Evolutionary conservation across 805 yeast genomes (phyloP), one percentile per base, ranked within the genome.

Genomic region (Yarrowia alimentaria): DNA sequence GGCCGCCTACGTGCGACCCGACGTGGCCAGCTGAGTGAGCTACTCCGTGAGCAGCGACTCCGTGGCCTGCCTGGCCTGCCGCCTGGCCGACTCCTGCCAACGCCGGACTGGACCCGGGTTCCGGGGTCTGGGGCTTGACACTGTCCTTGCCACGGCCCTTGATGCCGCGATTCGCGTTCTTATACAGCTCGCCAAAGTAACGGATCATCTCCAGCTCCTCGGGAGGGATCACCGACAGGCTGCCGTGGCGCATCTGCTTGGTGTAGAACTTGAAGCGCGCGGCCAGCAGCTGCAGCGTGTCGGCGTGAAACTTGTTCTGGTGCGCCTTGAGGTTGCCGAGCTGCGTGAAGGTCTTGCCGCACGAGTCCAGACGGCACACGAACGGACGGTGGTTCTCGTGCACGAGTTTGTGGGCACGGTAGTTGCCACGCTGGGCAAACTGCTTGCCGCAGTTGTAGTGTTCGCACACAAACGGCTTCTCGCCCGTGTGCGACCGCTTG

Each of bases 271-370:
- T 66, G 52, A 68, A 60, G 53, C 70, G 69, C 32, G 74, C 71
- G 1, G 94, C 85, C 62, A 89, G 70, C 24, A 70, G 71, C 57
- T 79, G 79, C 56, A 91, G 71, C 0, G 94, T 81, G 12, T 77
- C 78, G 56, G 80, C 67, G 65, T 89, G 98, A 62, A 89, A 88
- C 59, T 90, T 74, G 67, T 90, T 91, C 63, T 90, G 98, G 66
- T 91, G 98, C 1, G 95, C 85, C 67, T 91, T 90, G 72, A 90
- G 75, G 62, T 90, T 90, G 3, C 97, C 97, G 59, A 90, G 72
- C 69, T 90, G 98, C 1, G 96, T 85, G 61, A 90, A 90, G 4
- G 83, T 75, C 68, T 88, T 89, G 57, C 78, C 80, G 68, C 97
- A 90, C 53, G 76, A 73, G 64, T 88, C 96, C 54, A 90, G 73